Percentiles rank a stretch among this genome's conserved stretches.
phyloP scores from a whole-genome alignment of 2,329 filamentous ascomycete genomes.

The Elsinoe australis region DNA sequence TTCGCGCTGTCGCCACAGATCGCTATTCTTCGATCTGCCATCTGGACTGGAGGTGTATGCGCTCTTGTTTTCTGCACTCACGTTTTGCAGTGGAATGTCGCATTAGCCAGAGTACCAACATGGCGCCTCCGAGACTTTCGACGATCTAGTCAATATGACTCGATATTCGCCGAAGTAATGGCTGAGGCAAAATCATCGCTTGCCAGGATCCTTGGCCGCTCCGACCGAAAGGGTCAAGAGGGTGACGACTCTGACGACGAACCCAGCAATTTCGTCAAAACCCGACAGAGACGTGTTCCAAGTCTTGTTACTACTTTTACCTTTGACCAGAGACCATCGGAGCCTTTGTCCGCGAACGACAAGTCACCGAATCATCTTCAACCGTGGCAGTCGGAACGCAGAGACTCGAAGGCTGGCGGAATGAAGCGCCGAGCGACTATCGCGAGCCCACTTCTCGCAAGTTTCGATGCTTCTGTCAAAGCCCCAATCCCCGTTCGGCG shows the following conservation, averaged over 20 bases:
- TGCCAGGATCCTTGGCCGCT: slow-evolving; percentile 22
- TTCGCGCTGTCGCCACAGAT: slow-evolving; percentile 58
- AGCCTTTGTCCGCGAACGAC: slow-evolving; percentile 2
- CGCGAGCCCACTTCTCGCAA: slow-evolving; percentile 5
- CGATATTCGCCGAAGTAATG: slow-evolving; percentile 22
- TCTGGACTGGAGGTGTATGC: slow-evolving; percentile 59
- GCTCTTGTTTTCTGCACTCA: slow-evolving; percentile 65
- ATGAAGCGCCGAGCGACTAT: slow-evolving; percentile 7
- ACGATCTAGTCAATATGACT: neutral
- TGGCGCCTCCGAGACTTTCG: slow-evolving; percentile 64
- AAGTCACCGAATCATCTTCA: neutral
- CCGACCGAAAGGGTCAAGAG: neutral
- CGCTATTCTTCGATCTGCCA: slow-evolving; percentile 36
- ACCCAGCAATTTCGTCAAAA: slow-evolving; percentile 17
- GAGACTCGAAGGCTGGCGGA: slow-evolving; percentile 7
- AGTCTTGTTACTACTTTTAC: slow-evolving; percentile 12
- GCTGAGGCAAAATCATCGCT: slow-evolving; percentile 35
- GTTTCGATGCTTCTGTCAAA: neutral
- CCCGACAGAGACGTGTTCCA: slow-evolving; percentile 1
- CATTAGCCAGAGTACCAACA: slow-evolving; percentile 77
- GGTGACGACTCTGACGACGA: slow-evolving; percentile 44
- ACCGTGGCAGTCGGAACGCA: neutral
- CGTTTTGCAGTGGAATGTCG: slow-evolving; percentile 74
- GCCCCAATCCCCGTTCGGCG: neutral
- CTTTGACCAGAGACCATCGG: neutral